phyloP scores from a whole-genome alignment of 192 early-diverging fungal genomes.

The Geranomyces michiganensis region DNA sequence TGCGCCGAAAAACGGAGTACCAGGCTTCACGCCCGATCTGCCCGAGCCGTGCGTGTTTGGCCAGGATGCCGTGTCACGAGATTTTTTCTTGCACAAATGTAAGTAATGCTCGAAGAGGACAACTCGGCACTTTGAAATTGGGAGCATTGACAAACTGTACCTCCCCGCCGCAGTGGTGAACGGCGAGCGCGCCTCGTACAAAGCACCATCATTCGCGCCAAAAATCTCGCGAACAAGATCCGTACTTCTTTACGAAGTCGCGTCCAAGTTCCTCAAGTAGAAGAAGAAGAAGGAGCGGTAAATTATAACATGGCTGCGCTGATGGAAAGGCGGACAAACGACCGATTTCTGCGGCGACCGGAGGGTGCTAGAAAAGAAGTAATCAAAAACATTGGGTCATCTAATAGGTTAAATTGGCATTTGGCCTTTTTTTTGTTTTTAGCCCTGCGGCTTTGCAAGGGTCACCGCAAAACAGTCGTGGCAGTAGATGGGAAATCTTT shows the following conservation, averaged over 20 bases:
- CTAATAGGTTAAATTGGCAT: constrained; percentile 1
- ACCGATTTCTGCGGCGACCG: too few relatives aligned
- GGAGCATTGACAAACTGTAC: not conserved
- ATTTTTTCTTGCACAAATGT: constrained; percentile 69
- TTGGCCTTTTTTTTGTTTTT: not conserved
- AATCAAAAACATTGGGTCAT: not conserved
- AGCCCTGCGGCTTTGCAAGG: not conserved
- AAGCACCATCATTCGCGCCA: constrained; percentile 65
- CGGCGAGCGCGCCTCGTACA: constrained; percentile 69
- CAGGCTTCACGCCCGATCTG: constrained; percentile 61
- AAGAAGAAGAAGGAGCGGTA: not conserved
- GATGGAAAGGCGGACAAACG: not conserved
- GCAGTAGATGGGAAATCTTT: too few relatives aligned
- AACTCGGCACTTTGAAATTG: not conserved
- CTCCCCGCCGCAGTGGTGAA: constrained; percentile 55
- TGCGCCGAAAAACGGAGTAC: constrained; percentile 61
- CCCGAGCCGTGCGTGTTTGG: constrained; percentile 59
- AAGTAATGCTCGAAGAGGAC: constrained; percentile 1
- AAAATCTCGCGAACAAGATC: constrained; percentile 65
- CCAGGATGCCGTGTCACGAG: constrained; percentile 61
- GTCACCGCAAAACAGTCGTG: not conserved
- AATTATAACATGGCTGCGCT: not conserved
- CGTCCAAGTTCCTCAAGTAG: constrained; percentile 47
- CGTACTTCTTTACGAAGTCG: constrained; percentile 64
- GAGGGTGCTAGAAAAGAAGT: not conserved